Conservation (phyloP, 352 stramenopile genomes). For the Phytophthora lateralis region DNA sequence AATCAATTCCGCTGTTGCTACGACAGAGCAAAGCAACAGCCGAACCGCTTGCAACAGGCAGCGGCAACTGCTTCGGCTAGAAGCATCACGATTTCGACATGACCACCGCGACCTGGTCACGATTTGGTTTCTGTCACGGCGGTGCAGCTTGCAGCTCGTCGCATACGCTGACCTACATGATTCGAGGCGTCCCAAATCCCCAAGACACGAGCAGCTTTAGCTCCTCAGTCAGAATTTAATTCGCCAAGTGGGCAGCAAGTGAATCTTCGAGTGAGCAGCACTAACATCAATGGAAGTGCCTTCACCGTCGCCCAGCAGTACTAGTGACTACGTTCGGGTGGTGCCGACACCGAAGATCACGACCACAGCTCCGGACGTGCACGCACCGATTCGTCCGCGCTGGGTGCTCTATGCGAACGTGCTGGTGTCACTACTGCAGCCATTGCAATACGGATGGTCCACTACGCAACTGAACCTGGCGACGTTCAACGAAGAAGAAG, state of each 20-base stretch:
- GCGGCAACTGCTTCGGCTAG: not conserved
- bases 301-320: conserved; percentile 11
- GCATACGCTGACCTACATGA: not conserved
- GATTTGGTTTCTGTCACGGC: not conserved
- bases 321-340: conserved; percentile 17
- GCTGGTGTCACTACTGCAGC: conserved; percentile 40
- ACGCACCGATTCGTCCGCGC: conserved; percentile 18
- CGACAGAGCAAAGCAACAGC: not conserved
- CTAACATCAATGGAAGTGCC: conserved; percentile 13
- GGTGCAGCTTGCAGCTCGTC: not conserved
- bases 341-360: conserved; percentile 10
- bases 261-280: not conserved
- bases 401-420: conserved; percentile 46
- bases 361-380: not conserved
- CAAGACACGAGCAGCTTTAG: conserved; percentile 5
- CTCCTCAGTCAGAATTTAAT: conserved; percentile 21
- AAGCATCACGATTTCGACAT: conserved; percentile 5
- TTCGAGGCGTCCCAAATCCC: not conserved
- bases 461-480: conserved; percentile 58
- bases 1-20: conserved; percentile 16
- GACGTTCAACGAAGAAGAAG: conserved; percentile 45
- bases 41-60: not conserved
- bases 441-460: conserved; percentile 59
- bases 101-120: conserved; percentile 1
- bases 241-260: conserved; percentile 16